Evolutionary conservation across 768 basidiomycete species (phyloP), one percentile per base, ranked within the genome.

Genomic region (Suillus occidentalis): DNA sequence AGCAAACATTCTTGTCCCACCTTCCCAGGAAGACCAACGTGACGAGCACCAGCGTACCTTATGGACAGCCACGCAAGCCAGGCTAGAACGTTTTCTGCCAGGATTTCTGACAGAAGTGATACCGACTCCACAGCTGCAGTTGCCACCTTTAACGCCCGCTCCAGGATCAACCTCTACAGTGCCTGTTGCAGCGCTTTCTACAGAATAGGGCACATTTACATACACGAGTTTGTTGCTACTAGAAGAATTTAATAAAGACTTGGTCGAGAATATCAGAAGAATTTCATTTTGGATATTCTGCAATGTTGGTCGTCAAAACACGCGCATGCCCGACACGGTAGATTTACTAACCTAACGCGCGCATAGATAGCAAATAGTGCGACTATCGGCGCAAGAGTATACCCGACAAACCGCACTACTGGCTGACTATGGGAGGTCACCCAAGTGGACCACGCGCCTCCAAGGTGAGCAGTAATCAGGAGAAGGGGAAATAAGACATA

Each of bases 81-180:
- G 94, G 66, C 87, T 98, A 71, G 95, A 97, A 69, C 86, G 89
- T 47, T 95, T 99, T 80, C 79, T 99, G 63, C 97, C 97, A 18
- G 92, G 94, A 22, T 96, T 99, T 78, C 78, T 98, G 67, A 79
- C 81, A 20, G 89, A 91, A 55, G 83, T 93, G 36, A 83, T 94
- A 66, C 82, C 87, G 10, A 71, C 74, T 28, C 75, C 83, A 3
- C 62, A 66, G 8, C 59, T 40, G 13, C 9, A 22, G n/a, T n/a
- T 55, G 53, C 53, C 31, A 36, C 58, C 71, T 13, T 56, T 59
- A n/a, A 62, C 68, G 22, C 66, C 66, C 0, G 9, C 39, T 10
- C 28, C 28, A 25, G 47, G 2, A 18, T 28, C 40, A 4, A 59
- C 31, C 28, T 39, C 56, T n/a, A 37, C 63, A 43, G 69, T 62